phyloP scores from a whole-genome alignment of 2,329 filamentous ascomycete species.

The Exophiala oligosperma region DNA sequence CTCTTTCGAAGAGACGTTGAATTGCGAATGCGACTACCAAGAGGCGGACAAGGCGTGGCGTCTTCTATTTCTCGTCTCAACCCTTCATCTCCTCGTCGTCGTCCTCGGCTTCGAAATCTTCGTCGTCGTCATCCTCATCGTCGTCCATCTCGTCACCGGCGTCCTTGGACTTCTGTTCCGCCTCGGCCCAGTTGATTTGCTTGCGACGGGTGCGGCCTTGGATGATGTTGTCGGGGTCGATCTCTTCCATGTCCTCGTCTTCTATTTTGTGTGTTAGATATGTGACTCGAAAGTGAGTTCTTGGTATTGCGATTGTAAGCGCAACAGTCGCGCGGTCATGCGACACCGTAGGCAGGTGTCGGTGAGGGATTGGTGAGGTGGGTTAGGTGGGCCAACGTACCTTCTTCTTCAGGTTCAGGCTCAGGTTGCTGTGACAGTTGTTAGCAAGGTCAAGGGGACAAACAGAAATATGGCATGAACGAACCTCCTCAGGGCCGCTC shows the following conservation, averaged over 20 bases:
- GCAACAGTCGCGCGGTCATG: background rate
- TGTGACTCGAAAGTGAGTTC: background rate
- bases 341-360: background rate
- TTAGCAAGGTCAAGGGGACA: background rate
- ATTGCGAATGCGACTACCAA: background rate
- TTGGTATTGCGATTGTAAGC: background rate
- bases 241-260: slow-evolving; percentile 84
- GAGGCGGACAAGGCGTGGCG: background rate
- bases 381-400: slow-evolving; percentile 3
- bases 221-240: slow-evolving; percentile 87
- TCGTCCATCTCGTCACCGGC: slow-evolving; percentile 67
- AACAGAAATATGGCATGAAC: background rate
- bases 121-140: slow-evolving; percentile 60
- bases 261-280: slow-evolving; percentile 49
- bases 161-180: slow-evolving; percentile 78
- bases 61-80: slow-evolving; percentile 9
- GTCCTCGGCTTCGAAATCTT: slow-evolving; percentile 31
- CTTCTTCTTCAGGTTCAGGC: slow-evolving; percentile 23
- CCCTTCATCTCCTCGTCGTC: slow-evolving; percentile 29
- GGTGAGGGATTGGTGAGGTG: background rate
- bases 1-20: too few relatives aligned
- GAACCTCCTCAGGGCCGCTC: slow-evolving; percentile 58
- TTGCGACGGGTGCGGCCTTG: slow-evolving; percentile 87
- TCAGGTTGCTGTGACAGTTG: slow-evolving; percentile 15
- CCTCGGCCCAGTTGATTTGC: slow-evolving; percentile 90